A percentile compares a stretch with the other conserved stretches of the same genome.
These are phyloP conservation scores for Talaromyces thailandensis DNA, from an alignment of 495 filamentous ascomycete genomes.

Conservation along the genomic window DNA sequence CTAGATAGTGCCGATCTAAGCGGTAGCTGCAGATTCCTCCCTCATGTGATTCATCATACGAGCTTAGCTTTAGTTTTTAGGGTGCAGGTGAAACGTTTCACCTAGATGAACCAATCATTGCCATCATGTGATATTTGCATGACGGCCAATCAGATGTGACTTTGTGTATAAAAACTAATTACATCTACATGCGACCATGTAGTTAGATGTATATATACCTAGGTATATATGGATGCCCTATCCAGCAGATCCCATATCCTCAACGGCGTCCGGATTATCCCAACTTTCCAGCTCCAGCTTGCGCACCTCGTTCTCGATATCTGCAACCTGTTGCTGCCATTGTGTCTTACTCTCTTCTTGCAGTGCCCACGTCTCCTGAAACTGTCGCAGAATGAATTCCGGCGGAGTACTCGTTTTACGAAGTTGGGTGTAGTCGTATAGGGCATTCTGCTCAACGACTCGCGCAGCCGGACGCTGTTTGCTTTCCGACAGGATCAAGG, in stretches of 20 bases:
- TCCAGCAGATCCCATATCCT: conserved; percentile 54
- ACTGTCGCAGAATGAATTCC: conserved; percentile 56
- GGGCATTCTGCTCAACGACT: conserved; percentile 72
- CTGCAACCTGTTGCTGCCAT: conserved; percentile 41
- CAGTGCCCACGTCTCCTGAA: conserved; percentile 52
- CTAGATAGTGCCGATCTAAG: neutral
- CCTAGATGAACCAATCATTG: neutral
- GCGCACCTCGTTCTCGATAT: conserved; percentile 46
- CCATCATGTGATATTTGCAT: neutral
- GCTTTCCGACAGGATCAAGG: conserved; percentile 67
- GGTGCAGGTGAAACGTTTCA: neutral
- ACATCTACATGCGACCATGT: neutral
- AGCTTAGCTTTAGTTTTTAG: neutral
- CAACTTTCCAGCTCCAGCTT: conserved; percentile 63
- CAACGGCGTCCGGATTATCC: conserved; percentile 61
- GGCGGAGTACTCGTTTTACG: conserved; percentile 45
- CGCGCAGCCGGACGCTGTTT: conserved; percentile 70
- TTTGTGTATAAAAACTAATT: neutral
- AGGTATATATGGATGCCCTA: neutral
- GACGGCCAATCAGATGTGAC: neutral
- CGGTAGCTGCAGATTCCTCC: neutral
- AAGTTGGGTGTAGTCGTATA: conserved; percentile 69
- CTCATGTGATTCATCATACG: neutral
- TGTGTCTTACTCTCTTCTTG: conserved; percentile 53
- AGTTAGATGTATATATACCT: no score